phyloP scores from a whole-genome alignment of 169 alveolate species.

The Cryptosporidium viatorum region DNA sequence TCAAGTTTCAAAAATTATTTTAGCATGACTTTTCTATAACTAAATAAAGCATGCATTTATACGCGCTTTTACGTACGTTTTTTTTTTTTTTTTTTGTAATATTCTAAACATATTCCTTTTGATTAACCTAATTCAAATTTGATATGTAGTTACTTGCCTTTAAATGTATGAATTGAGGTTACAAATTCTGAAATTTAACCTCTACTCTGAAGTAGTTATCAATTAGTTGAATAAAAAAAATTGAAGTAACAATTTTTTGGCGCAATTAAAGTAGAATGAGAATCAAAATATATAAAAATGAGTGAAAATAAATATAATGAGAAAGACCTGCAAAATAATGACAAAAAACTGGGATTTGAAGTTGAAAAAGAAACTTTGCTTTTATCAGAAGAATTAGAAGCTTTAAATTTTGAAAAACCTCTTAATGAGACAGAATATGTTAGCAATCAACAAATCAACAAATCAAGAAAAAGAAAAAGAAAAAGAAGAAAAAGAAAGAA shows the following conservation, averaged over 20 bases:
- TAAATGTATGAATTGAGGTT: background rate
- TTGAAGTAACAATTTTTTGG: background rate
- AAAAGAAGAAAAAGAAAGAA: constrained; percentile 51
- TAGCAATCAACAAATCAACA: background rate
- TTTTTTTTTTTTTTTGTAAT: no score
- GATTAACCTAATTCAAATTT: background rate
- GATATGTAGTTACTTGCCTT: no score
- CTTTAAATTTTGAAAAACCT: background rate
- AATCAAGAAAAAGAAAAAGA: constrained; percentile 40
- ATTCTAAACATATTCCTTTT: background rate
- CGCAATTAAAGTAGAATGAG: background rate
- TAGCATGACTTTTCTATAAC: background rate
- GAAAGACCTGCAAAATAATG: background rate
- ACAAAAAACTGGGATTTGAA: background rate
- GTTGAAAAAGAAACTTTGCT: background rate
- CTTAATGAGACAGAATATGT: background rate
- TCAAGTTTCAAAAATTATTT: background rate
- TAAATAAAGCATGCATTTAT: background rate
- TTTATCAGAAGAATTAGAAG: background rate
- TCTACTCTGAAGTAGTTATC: background rate
- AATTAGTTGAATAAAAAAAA: background rate
- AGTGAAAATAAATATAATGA: background rate
- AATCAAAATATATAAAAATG: background rate
- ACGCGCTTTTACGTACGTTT: constrained; percentile 23
- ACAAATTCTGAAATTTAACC: background rate